Evolutionary conservation across 164 flowering plant species (phyloP), one percentile per base, ranked within the genome.

Genomic region (Paratinospora sagittata): DNA sequence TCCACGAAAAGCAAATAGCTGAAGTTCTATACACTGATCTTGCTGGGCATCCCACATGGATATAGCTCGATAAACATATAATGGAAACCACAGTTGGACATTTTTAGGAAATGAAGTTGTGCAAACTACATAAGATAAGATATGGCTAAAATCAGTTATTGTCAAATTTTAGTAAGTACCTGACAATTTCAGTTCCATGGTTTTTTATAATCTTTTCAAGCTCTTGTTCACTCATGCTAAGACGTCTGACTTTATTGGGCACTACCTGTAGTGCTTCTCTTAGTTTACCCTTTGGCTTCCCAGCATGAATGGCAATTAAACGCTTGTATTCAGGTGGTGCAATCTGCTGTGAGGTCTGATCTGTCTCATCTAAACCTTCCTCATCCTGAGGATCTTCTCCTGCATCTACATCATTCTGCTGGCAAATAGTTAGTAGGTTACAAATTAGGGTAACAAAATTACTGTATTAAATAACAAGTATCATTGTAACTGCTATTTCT

Each of bases 201-300:
- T 78, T 73, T 30, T 60, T 2, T 47, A 72, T 76, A 55, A 78
- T 80, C 27, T 84, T 80, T 65, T 82, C 83, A 63, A 84, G 79
- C 75, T 68, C 73, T 55, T 71, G 81, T 68, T 84, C 87, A 61
- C 80, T 78, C 75, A 82, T 63, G 74, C 87, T 84, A 58, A 84
- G 70, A 3, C 86, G 80, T 33, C 70, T 72, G 17, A 73, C 83
- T 49, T 68, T 73, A 21, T 73, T 5, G 10, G 81, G 72, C 47
- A 74, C 78, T 16, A 78, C 78, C 43, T 34, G 69, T 19, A 82
- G 67, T 70, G 78, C 75, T 21, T 70, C 80, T 24, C 70, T 74
- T n/a, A 77, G 39, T 16, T 77, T 76, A 21, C 83, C 82, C 69
- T 75, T 84, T 24, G 61, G 75, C 65, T 82, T 84, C 68, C 79